phyloP scores from a whole-genome alignment of 768 basidiomycete genomes.

The Tricholoma bakamatsutake region DNA sequence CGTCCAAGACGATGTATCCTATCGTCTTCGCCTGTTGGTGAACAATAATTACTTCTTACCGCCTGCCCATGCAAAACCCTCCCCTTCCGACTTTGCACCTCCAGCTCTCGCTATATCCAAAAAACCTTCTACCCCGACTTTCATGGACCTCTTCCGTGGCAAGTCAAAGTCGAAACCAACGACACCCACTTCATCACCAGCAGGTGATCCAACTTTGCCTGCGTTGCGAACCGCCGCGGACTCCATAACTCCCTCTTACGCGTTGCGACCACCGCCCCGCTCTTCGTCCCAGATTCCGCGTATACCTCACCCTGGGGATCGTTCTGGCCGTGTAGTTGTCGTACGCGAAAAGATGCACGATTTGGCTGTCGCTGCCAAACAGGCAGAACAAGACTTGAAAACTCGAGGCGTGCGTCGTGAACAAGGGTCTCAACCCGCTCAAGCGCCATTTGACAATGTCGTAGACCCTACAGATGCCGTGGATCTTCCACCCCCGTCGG shows the following conservation, averaged over 20 bases:
- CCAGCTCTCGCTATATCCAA: slow-evolving; percentile 35
- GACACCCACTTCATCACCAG: slow-evolving; percentile 37
- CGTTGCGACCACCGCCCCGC: slow-evolving; percentile 29
- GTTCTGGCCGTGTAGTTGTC: slow-evolving; percentile 65
- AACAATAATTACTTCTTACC: slow-evolving; percentile 88
- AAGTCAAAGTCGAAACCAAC: slow-evolving; percentile 61
- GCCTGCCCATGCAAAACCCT: slow-evolving; percentile 81
- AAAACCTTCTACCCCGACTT: slow-evolving; percentile 43
- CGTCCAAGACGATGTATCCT: slow-evolving; percentile 75
- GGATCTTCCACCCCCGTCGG: slow-evolving; percentile 66
- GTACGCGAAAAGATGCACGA: slow-evolving; percentile 80
- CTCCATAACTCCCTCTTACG: slow-evolving; percentile 42
- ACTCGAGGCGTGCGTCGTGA: slow-evolving; percentile 43
- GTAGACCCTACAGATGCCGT: slow-evolving; percentile 85
- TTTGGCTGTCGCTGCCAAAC: slow-evolving; percentile 61
- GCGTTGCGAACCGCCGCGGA: slow-evolving; percentile 63
- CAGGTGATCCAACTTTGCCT: slow-evolving; percentile 35
- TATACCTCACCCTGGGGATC: slow-evolving; percentile 27
- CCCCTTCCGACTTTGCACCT: slow-evolving; percentile 54
- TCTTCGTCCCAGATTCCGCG: slow-evolving; percentile 32
- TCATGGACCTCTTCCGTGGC: slow-evolving; percentile 69
- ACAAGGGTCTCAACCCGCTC: slow-evolving; percentile 34
- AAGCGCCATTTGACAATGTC: slow-evolving; percentile 42
- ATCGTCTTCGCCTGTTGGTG: slow-evolving; percentile 76
- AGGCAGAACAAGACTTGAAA: slow-evolving; percentile 70